A percentile compares a stretch with the other conserved stretches of the same genome.
phyloP scores from a whole-genome alignment of 164 flowering plant species.

The Warburgia ugandensis region DNA sequence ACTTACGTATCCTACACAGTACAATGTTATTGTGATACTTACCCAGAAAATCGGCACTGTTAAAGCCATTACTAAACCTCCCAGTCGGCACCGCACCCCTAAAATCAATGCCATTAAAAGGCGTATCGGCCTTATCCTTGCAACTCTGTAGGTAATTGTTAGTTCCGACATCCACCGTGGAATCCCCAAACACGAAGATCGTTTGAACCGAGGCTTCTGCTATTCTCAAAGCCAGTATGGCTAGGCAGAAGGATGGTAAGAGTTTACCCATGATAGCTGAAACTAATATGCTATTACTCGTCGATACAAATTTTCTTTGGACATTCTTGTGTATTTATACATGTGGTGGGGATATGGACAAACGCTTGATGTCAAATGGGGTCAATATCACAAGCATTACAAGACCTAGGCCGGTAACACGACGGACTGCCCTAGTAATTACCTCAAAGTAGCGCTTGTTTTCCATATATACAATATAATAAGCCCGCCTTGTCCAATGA shows the following conservation, averaged over 20 bases:
- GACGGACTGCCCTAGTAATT: not conserved
- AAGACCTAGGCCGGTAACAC: not conserved
- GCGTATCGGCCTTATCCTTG: conserved; percentile 27
- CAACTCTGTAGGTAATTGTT: conserved; percentile 27
- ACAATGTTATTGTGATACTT: not conserved
- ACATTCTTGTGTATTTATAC: not conserved
- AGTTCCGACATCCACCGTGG: conserved; percentile 55
- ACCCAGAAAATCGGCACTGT: conserved; percentile 47
- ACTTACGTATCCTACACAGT: not conserved
- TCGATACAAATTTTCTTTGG: not conserved
- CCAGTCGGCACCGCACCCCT: conserved; percentile 36
- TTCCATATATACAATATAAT: no score
- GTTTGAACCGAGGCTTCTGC: conserved; percentile 19
- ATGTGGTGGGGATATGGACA: not conserved
- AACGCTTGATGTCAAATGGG: not conserved
- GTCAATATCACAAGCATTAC: not conserved
- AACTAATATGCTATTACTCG: not conserved
- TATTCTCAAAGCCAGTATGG: conserved; percentile 2
- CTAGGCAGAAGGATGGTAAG: conserved; percentile 10
- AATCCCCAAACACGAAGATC: conserved; percentile 48
- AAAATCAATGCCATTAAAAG: conserved; percentile 46
- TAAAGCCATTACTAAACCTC: conserved; percentile 59
- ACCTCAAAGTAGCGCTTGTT: no score
- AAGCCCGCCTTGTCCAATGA: no score
- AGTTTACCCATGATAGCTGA: not conserved